phyloP scores from a whole-genome alignment of 352 stramenopile genomes.

The Phytophthora brassicae region DNA sequence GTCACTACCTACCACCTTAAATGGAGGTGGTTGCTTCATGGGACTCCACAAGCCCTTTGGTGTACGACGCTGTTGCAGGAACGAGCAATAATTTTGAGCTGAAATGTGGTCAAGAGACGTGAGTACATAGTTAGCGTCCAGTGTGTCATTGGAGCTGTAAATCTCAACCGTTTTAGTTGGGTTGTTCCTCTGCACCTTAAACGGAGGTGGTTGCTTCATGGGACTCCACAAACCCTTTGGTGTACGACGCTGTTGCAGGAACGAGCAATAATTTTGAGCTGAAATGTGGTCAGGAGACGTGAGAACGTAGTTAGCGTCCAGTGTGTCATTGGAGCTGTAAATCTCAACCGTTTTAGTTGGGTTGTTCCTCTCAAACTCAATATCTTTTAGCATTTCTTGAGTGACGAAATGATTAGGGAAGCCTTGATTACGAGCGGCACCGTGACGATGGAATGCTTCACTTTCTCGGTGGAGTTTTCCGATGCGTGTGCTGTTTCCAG shows the following conservation, averaged over 20 bases:
- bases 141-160: slow-evolving; percentile 56
- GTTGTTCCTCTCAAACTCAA: slow-evolving; percentile 27
- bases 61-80: slow-evolving; percentile 24
- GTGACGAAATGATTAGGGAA: slow-evolving; percentile 60
- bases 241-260: slow-evolving; percentile 24
- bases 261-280: slow-evolving; percentile 60
- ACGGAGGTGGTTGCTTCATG: slow-evolving; percentile 34
- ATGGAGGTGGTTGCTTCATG: slow-evolving; percentile 34
- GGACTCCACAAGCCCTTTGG: slow-evolving; percentile 47
- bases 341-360: slow-evolving; percentile 41
- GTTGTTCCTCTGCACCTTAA: no score
- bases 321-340: slow-evolving; percentile 56
- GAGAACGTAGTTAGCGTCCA: slow-evolving; percentile 75
- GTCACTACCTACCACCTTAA: slow-evolving; percentile 11
- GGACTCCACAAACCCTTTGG: slow-evolving; percentile 47
- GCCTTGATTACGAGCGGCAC: slow-evolving; percentile 48
- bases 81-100: slow-evolving; percentile 60
- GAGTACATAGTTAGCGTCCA: slow-evolving; percentile 75
- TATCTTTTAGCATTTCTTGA: slow-evolving; percentile 19
- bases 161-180: no score
- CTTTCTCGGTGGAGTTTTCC: slow-evolving; percentile 60
- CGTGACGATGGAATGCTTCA: slow-evolving; percentile 55
- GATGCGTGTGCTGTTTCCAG: slow-evolving; percentile 11
- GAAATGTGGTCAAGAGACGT: slow-evolving; percentile 45
- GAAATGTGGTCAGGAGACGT: slow-evolving; percentile 45